Evolutionary conservation across 805 yeast genomes (phyloP).

Genomic region (Kodamaea laetipori): DNA sequence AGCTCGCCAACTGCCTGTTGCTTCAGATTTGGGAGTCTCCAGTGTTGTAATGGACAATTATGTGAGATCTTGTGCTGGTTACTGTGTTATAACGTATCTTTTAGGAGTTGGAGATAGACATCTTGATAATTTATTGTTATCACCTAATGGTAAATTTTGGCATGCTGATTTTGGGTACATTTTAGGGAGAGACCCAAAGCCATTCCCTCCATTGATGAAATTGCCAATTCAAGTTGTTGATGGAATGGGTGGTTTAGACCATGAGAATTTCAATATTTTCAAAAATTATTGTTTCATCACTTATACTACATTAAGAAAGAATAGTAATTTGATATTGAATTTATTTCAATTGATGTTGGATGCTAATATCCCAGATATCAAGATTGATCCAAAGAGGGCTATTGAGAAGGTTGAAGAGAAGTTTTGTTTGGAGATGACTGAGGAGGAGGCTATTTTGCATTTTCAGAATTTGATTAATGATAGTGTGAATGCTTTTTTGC

Average conservation of each 20-base stretch:
- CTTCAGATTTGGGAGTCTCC: slow-evolving; percentile 50
- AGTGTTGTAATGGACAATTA: slow-evolving; percentile 86
- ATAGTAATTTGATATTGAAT: slow-evolving; percentile 85
- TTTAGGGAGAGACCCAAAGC: slow-evolving; percentile 95
- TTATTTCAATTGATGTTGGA: slow-evolving; percentile 92
- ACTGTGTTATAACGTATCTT: slow-evolving; percentile 92
- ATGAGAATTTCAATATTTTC: slow-evolving; percentile 82
- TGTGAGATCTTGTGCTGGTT: slow-evolving; percentile 95
- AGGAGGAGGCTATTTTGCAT: slow-evolving; percentile 93
- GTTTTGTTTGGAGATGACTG: slow-evolving; percentile 89
- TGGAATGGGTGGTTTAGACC: slow-evolving; percentile 94
- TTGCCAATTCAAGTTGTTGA: slow-evolving; percentile 95
- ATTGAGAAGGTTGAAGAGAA: slow-evolving; percentile 91
- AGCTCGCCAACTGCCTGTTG: slow-evolving; percentile 17
- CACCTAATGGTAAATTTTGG: slow-evolving; percentile 83
- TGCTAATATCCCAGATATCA: slow-evolving; percentile 88
- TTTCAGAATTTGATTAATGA: slow-evolving; percentile 93
- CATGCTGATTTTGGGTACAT: slow-evolving; percentile 98
- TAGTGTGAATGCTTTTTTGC: slow-evolving; percentile 89
- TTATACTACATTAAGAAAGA: slow-evolving; percentile 84
- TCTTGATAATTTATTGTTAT: slow-evolving; percentile 81
- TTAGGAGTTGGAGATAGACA: slow-evolving; percentile 98
- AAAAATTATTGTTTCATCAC: slow-evolving; percentile 94
- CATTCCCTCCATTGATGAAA: slow-evolving; percentile 98
- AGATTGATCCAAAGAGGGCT: slow-evolving; percentile 80